phyloP scores from a whole-genome alignment of 2,329 filamentous ascomycete genomes.

The Pestalotiopsis sp. region DNA sequence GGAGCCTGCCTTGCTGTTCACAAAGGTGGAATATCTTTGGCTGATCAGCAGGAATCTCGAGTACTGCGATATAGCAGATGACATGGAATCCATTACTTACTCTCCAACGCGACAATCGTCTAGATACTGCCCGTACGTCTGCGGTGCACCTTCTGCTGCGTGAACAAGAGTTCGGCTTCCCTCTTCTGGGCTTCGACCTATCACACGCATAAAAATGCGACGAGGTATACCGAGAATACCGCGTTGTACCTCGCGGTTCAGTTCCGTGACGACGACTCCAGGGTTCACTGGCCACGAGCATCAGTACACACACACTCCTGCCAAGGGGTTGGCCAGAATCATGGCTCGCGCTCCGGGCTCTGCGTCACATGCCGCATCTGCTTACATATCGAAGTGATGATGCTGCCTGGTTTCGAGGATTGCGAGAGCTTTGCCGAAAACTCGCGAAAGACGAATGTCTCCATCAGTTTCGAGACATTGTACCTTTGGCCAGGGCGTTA shows the following conservation, averaged over 20 bases:
- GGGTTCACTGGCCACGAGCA: slow-evolving; percentile 13
- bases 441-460: slow-evolving; percentile 17
- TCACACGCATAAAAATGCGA: slow-evolving; percentile 8
- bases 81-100: slow-evolving; percentile 13
- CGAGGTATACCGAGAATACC: slow-evolving; percentile 3
- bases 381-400: slow-evolving; percentile 14
- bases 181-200: slow-evolving; percentile 17
- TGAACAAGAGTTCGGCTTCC: slow-evolving; percentile 19
- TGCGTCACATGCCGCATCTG: neutral
- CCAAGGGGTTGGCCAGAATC: neutral
- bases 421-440: slow-evolving; percentile 10
- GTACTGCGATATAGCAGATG: neutral
- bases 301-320: neutral
- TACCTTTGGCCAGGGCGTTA: slow-evolving; percentile 12
- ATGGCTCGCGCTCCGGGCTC: neutral
- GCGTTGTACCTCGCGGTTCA: slow-evolving; percentile 16
- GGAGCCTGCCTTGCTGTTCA: slow-evolving; percentile 22
- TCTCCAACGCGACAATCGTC: slow-evolving; percentile 18
- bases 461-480: slow-evolving; percentile 19
- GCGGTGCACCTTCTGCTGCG: slow-evolving; percentile 15
- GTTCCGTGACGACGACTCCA: slow-evolving; percentile 15
- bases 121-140: slow-evolving; percentile 21
- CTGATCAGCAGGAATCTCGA: neutral
- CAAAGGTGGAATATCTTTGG: slow-evolving; percentile 29
- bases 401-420: slow-evolving; percentile 15